Evolutionary conservation across 2,329 filamentous ascomycete genomes (phyloP).

Genomic region (Rasamsonia emersonii): DNA sequence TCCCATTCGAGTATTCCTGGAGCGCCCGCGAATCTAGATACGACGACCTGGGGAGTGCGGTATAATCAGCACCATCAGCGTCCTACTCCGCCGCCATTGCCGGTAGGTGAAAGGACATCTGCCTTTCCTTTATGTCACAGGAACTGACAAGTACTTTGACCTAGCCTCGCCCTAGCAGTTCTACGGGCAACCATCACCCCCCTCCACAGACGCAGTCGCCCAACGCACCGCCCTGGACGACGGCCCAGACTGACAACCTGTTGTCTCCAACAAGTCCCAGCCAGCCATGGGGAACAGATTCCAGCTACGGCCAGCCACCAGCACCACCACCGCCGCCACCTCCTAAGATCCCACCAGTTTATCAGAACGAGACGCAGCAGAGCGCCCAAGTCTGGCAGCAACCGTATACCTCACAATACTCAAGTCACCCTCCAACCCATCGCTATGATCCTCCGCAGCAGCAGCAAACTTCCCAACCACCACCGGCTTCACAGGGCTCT

Average conservation of each 20-base stretch:
- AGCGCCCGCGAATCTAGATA: slow-evolving; percentile 17
- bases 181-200: slow-evolving; percentile 18
- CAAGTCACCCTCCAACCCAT: slow-evolving; percentile 20
- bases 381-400: slow-evolving; percentile 18
- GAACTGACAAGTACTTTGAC: neutral
- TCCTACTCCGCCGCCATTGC: slow-evolving; percentile 26
- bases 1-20: slow-evolving; percentile 13
- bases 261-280: slow-evolving; percentile 14
- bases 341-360: slow-evolving; percentile 30
- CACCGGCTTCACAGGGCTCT: slow-evolving; percentile 8
- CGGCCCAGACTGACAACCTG: slow-evolving; percentile 9
- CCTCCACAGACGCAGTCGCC: no score
- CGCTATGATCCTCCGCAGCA: slow-evolving; percentile 21
- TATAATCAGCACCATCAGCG: slow-evolving; percentile 28
- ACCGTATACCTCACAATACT: slow-evolving; percentile 21
- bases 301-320: slow-evolving; percentile 3
- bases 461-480: slow-evolving; percentile 7
- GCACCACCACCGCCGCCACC: slow-evolving; percentile 16
- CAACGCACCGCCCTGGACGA: no score
- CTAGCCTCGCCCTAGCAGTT: slow-evolving; percentile 31
- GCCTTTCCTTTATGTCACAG: neutral
- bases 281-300: slow-evolving; percentile 11
- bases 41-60: slow-evolving; percentile 35
- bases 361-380: slow-evolving; percentile 24
- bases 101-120: slow-evolving; percentile 19